phyloP scores from a whole-genome alignment of 495 filamentous ascomycete species.

The Margaritispora aquatica region DNA sequence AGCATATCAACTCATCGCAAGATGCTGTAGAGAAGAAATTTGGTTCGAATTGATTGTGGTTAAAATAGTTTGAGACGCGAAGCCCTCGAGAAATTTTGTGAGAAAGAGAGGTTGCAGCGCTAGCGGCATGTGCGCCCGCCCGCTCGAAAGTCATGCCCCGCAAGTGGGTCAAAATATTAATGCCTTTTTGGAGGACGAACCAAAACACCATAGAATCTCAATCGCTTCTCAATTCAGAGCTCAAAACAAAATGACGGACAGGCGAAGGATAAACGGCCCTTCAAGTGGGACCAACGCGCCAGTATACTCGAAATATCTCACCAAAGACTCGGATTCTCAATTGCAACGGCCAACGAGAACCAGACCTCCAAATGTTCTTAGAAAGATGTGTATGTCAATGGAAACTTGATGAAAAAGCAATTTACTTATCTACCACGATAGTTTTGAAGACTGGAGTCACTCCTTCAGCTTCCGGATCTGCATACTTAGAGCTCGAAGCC shows the following conservation, averaged over 20 bases:
- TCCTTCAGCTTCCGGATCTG: constrained; percentile 88
- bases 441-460: constrained; percentile 88
- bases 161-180: neutral
- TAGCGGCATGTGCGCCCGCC: neutral
- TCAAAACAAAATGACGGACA: constrained; percentile 59
- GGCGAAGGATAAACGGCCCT: constrained; percentile 88
- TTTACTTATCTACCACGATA: too few species aligned
- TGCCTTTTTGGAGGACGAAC: neutral
- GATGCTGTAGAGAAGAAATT: neutral
- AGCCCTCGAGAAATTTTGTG: neutral
- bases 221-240: neutral
- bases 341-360: constrained; percentile 37
- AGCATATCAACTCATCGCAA: neutral
- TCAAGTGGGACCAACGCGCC: constrained; percentile 70
- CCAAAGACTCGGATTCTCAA: constrained; percentile 27
- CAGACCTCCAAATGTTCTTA: constrained; percentile 56
- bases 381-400: constrained; percentile 72
- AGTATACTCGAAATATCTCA: constrained; percentile 36
- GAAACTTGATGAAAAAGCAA: too few species aligned
- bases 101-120: neutral
- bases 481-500: constrained; percentile 82
- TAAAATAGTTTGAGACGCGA: neutral
- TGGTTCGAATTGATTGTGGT: neutral
- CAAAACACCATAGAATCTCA: neutral
- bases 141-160: neutral